Conservation (phyloP, 139 green algal genomes). For the Auxenochlorella protothecoides region DNA sequence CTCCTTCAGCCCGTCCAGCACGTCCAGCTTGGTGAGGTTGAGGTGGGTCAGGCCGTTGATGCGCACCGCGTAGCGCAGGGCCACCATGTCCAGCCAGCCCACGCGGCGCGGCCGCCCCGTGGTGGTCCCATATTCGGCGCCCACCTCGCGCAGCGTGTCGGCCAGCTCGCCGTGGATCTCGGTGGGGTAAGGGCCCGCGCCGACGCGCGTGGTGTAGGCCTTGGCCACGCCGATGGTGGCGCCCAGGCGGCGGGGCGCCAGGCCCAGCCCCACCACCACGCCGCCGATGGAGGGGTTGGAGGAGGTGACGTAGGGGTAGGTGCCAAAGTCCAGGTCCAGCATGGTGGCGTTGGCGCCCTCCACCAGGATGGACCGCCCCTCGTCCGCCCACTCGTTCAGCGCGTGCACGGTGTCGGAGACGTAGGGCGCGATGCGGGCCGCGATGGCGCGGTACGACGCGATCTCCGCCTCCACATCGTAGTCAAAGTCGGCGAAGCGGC, state of each 20-base stretch:
- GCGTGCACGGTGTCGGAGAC: conserved; percentile 76
- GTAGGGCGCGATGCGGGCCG: conserved; percentile 24
- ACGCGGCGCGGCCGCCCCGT: conserved; percentile 88
- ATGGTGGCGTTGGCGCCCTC: conserved; percentile 98
- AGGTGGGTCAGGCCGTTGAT: conserved; percentile 96
- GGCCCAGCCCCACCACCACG: conserved; percentile 82
- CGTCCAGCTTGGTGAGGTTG: conserved; percentile 99
- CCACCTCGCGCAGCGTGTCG: conserved; percentile 71
- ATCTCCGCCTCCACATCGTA: conserved; percentile 86
- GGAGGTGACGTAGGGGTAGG: conserved; percentile 98
- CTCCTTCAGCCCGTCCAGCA: conserved; percentile 70
- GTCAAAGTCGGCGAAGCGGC: conserved; percentile 62
- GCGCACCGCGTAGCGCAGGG: conserved; percentile 67
- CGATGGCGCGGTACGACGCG: conserved; percentile 58
- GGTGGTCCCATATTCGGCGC: conserved; percentile 95
- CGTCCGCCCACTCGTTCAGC: conserved; percentile 47
- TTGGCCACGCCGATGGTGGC: conserved; percentile 95
- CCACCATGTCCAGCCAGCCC: conserved; percentile 96
- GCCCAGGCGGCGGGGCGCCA: conserved; percentile 79
- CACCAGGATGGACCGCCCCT: conserved; percentile 84
- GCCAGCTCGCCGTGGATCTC: conserved; percentile 82
- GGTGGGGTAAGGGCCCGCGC: conserved; percentile 92
- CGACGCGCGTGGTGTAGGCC: conserved; percentile 97
- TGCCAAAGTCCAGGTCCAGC: conserved; percentile 98
- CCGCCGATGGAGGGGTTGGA: conserved; percentile 94